These are phyloP conservation scores for Macrocybe gigantea DNA, from an alignment of 768 basidiomycete genomes.

Conservation along the genomic window DNA sequence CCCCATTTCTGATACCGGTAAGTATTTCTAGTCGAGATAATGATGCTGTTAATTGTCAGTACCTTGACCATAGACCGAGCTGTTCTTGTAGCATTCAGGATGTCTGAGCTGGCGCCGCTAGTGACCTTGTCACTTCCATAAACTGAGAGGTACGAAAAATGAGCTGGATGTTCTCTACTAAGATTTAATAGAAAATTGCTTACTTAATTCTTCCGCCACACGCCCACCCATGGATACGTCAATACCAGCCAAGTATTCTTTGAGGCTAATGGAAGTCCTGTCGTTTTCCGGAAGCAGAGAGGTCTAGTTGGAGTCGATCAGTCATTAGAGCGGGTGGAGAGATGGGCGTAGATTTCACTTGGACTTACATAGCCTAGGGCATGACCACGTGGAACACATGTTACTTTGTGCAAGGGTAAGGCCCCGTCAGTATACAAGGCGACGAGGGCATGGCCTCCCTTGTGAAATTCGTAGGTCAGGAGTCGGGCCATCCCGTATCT, in stretches of 20 bases:
- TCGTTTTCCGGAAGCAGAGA: conserved; percentile 76
- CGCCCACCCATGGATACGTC: conserved; percentile 95
- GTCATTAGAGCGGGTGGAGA: conserved; percentile 8
- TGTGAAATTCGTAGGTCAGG: conserved; percentile 1
- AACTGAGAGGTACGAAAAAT: conserved; percentile 38
- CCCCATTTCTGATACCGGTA: conserved; percentile 55
- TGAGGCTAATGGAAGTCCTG: conserved; percentile 61
- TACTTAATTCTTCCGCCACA: conserved; percentile 88
- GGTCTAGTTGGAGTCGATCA: conserved; percentile 41
- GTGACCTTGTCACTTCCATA: conserved; percentile 87
- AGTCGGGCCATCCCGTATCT: neutral
- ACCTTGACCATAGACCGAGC: conserved; percentile 90
- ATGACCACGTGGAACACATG: conserved; percentile 94
- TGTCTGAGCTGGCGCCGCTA: conserved; percentile 89
- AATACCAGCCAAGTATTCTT: conserved; percentile 75
- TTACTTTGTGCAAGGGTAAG: conserved; percentile 97
- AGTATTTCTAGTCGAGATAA: conserved; percentile 1
- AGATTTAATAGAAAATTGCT: conserved; percentile 15
- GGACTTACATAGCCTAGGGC: conserved; percentile 77
- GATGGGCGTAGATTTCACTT: neutral
- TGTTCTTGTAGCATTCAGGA: conserved; percentile 70
- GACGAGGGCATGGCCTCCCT: conserved; percentile 93
- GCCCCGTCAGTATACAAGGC: conserved; percentile 93
- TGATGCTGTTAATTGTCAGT: conserved; percentile 14
- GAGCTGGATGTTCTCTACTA: conserved; percentile 12